Evolutionary conservation across 441 rosid genomes (phyloP).

Genomic region (Populus hybrid): DNA sequence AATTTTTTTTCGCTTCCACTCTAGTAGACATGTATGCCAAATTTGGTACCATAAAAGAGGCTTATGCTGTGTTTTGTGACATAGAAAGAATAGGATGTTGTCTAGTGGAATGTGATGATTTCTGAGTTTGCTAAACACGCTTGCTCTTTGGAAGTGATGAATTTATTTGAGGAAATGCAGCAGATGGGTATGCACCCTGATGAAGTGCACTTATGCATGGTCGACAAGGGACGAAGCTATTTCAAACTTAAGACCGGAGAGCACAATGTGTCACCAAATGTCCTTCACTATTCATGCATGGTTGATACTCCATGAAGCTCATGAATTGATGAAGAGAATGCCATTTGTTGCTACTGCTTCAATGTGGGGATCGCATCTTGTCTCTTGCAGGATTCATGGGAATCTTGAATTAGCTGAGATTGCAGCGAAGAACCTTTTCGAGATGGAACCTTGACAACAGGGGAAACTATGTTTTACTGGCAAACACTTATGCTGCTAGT

Average conservation of each 20-base stretch:
- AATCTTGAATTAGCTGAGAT: constrained; percentile 61
- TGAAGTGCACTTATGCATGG: constrained; percentile 63
- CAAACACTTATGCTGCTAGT: constrained; percentile 59
- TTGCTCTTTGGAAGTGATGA: constrained; percentile 52
- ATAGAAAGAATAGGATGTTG: constrained; percentile 41
- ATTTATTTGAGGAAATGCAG: constrained; percentile 84
- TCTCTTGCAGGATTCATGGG: constrained; percentile 58
- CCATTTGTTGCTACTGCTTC: constrained; percentile 64
- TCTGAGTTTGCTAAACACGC: constrained; percentile 71
- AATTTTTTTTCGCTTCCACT: constrained; percentile 47
- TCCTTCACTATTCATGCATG: constrained; percentile 79
- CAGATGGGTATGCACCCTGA: constrained; percentile 57
- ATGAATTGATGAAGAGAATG: constrained; percentile 47
- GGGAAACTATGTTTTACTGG: constrained; percentile 64
- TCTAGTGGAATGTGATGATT: constrained; percentile 72
- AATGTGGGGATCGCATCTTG: constrained; percentile 79
- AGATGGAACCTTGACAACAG: constrained; percentile 67
- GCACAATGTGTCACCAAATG: constrained; percentile 46
- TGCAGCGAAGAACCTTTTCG: constrained; percentile 61
- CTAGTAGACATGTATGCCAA: constrained; percentile 77
- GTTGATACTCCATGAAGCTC: constrained; percentile 69
- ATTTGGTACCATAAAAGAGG: constrained; percentile 62
- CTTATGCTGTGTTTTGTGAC: constrained; percentile 47
- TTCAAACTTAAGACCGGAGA: constrained; percentile 54
- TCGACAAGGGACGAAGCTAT: constrained; percentile 54